phyloP scores from a whole-genome alignment of 805 yeast genomes.

The Wickerhamiella musiphila region DNA sequence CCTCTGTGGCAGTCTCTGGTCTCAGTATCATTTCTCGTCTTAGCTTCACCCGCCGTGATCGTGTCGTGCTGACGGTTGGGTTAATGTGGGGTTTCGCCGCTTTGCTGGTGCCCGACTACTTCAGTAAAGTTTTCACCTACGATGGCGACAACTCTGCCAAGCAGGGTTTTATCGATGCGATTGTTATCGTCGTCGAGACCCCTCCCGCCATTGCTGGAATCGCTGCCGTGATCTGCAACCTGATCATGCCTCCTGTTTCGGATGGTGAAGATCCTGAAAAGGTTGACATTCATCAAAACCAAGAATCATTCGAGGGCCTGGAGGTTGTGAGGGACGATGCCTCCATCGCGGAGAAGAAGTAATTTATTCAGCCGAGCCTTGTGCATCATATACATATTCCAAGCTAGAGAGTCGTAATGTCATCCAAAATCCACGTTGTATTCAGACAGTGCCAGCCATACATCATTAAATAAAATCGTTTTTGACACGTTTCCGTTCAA shows the following conservation, averaged over 20 bases:
- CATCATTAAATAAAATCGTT: no score
- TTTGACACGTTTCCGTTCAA: no score
- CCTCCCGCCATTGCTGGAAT: conserved; percentile 59
- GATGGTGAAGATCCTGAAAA: conserved; percentile 9
- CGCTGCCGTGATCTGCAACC: conserved; percentile 41
- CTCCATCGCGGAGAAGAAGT: no score
- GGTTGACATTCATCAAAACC: no score
- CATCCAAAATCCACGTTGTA: no score
- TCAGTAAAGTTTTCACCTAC: conserved; percentile 45
- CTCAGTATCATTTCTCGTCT: conserved; percentile 39
- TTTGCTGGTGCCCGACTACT: conserved; percentile 48
- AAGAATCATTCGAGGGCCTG: no score
- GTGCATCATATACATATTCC: no score
- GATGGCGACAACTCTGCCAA: conserved; percentile 39
- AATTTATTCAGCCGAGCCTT: no score
- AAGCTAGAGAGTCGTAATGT: no score
- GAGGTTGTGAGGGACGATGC: no score
- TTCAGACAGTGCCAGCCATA: no score
- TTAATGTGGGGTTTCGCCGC: conserved; percentile 53
- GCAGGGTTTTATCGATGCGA: conserved; percentile 49
- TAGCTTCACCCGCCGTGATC: conserved; percentile 49
- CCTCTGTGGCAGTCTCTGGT: conserved; percentile 64
- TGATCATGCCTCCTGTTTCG: conserved; percentile 42
- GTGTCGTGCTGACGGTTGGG: conserved; percentile 52
- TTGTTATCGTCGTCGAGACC: conserved; percentile 51